Conservation (phyloP, 257 asterid species). For the Ajuga chamaepitys region DNA sequence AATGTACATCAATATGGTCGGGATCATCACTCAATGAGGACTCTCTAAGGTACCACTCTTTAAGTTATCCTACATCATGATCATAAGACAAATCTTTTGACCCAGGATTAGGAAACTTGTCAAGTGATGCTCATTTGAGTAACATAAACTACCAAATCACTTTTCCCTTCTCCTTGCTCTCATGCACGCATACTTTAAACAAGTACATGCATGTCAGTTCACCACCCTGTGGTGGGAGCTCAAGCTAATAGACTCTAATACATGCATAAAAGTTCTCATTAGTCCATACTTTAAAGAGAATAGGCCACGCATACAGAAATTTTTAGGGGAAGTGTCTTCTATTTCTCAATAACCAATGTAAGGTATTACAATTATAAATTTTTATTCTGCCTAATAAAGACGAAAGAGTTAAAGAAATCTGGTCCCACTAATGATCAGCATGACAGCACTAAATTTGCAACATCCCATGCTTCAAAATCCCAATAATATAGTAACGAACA, state of each 20-base stretch:
- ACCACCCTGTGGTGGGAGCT: neutral
- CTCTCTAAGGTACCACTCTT: neutral
- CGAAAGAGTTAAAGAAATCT: neutral
- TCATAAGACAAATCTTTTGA: neutral
- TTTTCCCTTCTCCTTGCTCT: neutral
- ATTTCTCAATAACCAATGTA: neutral
- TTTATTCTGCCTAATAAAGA: neutral
- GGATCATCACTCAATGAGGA: neutral
- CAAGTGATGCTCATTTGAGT: neutral
- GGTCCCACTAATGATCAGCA: neutral
- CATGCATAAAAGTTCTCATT: no score
- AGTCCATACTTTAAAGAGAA: neutral
- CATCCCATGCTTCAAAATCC: neutral
- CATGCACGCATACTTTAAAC: neutral
- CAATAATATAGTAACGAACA: neutral
- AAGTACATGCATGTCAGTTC: neutral
- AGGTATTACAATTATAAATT: neutral
- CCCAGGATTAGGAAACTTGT: neutral
- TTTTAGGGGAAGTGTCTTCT: neutral
- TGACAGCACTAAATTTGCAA: neutral
- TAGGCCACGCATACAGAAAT: neutral
- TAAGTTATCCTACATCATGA: neutral
- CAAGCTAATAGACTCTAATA: neutral
- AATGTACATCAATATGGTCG: neutral
- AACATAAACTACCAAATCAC: neutral